Conservation (phyloP, 164 flowering plant species). For the grape (Vitis vinifera) region ASM3070453v1 NC_081822.1:3843001-3843500, state of each 20-base stretch:
- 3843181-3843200: slow-evolving; percentile 54
- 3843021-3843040: slow-evolving; percentile 2
- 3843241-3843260: slow-evolving; percentile 62
- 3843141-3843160: slow-evolving; percentile 81
- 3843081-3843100: slow-evolving; percentile 33
- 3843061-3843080: slow-evolving; percentile 1
- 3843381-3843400: slow-evolving; percentile 77
- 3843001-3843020: slow-evolving; percentile 56
- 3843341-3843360: background rate
- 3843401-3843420: slow-evolving; percentile 63
- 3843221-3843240: slow-evolving; percentile 70
- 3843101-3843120: slow-evolving; percentile 66
- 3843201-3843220: slow-evolving; percentile 58
- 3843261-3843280: slow-evolving; percentile 43
- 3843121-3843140: slow-evolving; percentile 57
- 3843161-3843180: slow-evolving; percentile 69
- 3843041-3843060: background rate
- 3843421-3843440: slow-evolving; percentile 55
- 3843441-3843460: slow-evolving; percentile 69
- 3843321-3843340: background rate
- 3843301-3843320: background rate
- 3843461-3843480: slow-evolving; percentile 60
- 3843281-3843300: background rate
- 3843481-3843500: slow-evolving; percentile 72
- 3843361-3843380: slow-evolving; percentile 27